Evolutionary conservation across 768 basidiomycete species (phyloP).

Genomic region (Kwoniella sp.): DNA sequence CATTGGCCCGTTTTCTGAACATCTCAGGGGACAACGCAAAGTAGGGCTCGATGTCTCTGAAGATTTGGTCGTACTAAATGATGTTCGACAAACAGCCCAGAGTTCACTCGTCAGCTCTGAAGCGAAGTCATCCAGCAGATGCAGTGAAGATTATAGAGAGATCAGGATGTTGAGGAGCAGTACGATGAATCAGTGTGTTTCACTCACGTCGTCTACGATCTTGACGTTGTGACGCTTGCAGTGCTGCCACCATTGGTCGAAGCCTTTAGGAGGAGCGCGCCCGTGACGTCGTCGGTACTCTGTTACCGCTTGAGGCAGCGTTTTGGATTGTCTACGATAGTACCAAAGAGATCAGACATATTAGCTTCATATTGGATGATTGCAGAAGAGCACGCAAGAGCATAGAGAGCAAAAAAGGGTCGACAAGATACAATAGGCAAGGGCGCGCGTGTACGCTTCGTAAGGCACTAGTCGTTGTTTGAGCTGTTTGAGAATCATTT

Average conservation of each 20-base stretch:
- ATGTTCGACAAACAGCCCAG: too few relatives aligned
- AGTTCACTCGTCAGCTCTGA: background rate
- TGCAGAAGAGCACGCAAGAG: too few relatives aligned
- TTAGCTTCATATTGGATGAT: too few relatives aligned
- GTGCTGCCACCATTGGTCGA: conserved; percentile 87
- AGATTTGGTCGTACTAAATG: conserved; percentile 52
- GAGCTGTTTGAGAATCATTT: too few relatives aligned
- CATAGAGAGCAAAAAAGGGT: too few relatives aligned
- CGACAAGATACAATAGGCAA: too few relatives aligned
- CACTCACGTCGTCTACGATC: conserved; percentile 72
- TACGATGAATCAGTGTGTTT: too few relatives aligned
- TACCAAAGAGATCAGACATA: background rate
- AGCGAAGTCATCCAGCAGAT: too few relatives aligned
- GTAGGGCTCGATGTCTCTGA: conserved; percentile 76
- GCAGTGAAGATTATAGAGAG: conserved; percentile 56
- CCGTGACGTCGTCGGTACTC: conserved; percentile 80
- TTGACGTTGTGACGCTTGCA: conserved; percentile 70
- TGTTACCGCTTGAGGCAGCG: conserved; percentile 71
- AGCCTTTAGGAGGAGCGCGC: conserved; percentile 81
- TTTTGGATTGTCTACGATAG: conserved; percentile 68
- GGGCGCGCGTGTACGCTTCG: too few relatives aligned
- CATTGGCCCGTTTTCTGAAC: conserved; percentile 40
- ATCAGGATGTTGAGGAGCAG: too few relatives aligned
- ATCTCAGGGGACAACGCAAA: conserved; percentile 67
- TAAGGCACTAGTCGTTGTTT: too few relatives aligned